Conservation (phyloP, 2,329 filamentous ascomycete species). For the Fusarium mexicanum region DNA sequence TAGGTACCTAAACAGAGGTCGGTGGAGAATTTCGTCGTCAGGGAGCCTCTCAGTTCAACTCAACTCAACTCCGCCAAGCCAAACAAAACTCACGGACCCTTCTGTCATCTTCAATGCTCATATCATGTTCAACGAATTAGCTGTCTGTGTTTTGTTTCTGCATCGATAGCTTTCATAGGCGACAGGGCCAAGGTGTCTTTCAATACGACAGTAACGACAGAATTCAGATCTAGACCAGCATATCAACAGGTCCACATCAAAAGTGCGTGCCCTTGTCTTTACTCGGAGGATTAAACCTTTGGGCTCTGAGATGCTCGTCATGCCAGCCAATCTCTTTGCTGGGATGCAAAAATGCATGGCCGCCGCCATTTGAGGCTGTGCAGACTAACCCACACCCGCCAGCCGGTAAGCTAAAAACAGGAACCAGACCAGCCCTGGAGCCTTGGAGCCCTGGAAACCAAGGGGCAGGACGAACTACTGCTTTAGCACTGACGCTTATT, state of each 20-base stretch:
- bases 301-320: background rate
- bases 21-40: background rate
- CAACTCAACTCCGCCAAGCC: background rate
- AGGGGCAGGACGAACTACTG: slow-evolving; percentile 27
- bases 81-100: background rate
- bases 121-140: slow-evolving; percentile 6
- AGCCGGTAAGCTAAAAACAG: slow-evolving; percentile 37
- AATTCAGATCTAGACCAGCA: slow-evolving; percentile 23
- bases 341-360: slow-evolving; percentile 7
- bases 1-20: slow-evolving; percentile 5
- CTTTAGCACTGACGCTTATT: slow-evolving; percentile 16
- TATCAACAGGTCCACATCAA: slow-evolving; percentile 21
- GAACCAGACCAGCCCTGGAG: slow-evolving; percentile 18
- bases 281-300: slow-evolving; percentile 14
- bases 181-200: background rate
- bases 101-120: background rate
- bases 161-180: background rate
- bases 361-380: slow-evolving; percentile 36
- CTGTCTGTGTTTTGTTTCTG: slow-evolving; percentile 19
- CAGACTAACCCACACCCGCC: slow-evolving; percentile 21
- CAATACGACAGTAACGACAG: slow-evolving; percentile 14
- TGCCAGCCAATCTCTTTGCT: background rate
- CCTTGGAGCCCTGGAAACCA: background rate
- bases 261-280: slow-evolving; percentile 17
- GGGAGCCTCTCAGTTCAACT: background rate